Base-by-base conservation (phyloP, 116 monocot genomes). In the Thalassia testudinum region DNA sequence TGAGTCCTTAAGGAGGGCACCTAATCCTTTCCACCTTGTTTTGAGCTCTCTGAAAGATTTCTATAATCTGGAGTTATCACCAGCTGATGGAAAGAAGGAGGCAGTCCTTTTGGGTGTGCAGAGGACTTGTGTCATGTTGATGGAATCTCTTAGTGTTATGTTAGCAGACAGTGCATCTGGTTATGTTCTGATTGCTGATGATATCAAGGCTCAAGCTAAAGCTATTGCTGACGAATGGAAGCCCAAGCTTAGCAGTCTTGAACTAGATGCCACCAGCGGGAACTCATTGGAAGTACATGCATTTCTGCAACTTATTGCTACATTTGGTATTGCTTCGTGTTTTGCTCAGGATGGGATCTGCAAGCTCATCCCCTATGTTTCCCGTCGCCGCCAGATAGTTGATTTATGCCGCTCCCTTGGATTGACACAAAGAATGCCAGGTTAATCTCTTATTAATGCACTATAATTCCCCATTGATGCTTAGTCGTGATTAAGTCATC, bases 121-220 rank as follows among this genome's bases (percentile, higher is more conserved):
- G 1, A 86, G 92, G 57, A 92, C 92, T 49, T 86, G 92, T 59
- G 67, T 92, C 22, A 92, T 86, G 92, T 59, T 92, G 61, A 80
- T 92, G 92, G 92, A 92, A 48, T 86, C 80, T 34, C 83, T 92
- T 63, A 57, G 66, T 42, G 62, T 66, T 37, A 42, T 85, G 52
- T 49, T 66, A 42, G 34, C 42, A 49, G 60, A 73, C 44, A 27
- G 21, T 59, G 37, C 21, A 34, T 53, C 48, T 15, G 50, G 37
- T 43, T 62, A 37, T 25, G 43, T 10, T 56, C 6, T 30, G n/a
- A 51, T 66, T 52, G 24, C 50, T 25, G 37, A 50, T 51, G 58
- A 59, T 48, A 27, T 66, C 48, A 89, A 72, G 62, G 54, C 63
- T 43, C 58, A 60, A 70, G 92, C 92, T 43, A 92, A 80, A 63